These are phyloP conservation scores for Emergomyces pasteurianus DNA, from an alignment of 2,329 filamentous ascomycete species.

Conservation along the genomic window DNA sequence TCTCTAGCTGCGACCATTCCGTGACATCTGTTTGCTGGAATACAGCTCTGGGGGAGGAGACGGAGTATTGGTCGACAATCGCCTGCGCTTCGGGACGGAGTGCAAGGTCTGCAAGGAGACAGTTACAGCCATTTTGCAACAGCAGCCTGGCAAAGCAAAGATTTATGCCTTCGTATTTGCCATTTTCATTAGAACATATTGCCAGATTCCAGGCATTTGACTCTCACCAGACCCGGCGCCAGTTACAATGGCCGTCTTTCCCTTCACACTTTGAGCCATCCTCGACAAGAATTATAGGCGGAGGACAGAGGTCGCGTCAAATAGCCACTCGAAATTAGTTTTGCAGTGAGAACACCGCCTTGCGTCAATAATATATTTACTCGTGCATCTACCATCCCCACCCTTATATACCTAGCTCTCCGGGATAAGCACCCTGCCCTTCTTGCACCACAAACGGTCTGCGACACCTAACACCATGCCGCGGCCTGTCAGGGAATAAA, in stretches of 20 bases:
- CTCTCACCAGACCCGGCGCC: constrained; percentile 41
- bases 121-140: constrained; percentile 35
- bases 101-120: constrained; percentile 34
- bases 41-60: constrained; percentile 23
- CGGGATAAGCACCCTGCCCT: too few relatives aligned
- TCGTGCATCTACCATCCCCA: not conserved
- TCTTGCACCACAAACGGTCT: too few relatives aligned
- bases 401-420: not conserved
- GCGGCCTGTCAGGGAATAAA: too few relatives aligned
- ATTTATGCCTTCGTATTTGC: constrained; percentile 30
- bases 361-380: not conserved
- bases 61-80: constrained; percentile 27
- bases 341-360: not conserved
- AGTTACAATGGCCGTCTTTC: constrained; percentile 42
- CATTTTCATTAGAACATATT: not conserved
- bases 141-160: constrained; percentile 33
- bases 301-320: not conserved
- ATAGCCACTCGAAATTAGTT: not conserved
- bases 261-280: constrained; percentile 31
- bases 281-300: not conserved
- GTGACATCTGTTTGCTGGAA: constrained; percentile 39
- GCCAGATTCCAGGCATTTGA: not conserved
- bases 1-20: constrained; percentile 38
- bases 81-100: constrained; percentile 35
- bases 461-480: too few relatives aligned